Evolutionary conservation across 2,329 filamentous ascomycete species (phyloP).

Genomic region (Alternaria sp.): DNA sequence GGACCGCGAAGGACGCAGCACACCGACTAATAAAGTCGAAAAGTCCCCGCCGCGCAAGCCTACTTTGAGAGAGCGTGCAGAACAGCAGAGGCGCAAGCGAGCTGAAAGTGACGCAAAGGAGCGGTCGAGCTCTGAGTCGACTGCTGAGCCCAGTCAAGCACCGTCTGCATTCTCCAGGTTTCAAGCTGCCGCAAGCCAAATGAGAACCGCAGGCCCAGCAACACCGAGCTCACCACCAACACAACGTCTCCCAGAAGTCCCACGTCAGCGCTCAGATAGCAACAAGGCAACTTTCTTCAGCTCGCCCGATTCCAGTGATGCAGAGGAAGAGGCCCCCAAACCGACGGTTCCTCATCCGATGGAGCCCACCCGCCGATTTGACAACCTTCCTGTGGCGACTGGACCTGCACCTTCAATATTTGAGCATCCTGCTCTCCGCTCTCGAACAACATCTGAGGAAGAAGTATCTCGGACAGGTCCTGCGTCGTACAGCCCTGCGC

Average conservation of each 20-base stretch:
- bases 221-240: conserved; percentile 23
- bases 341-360: conserved; percentile 19
- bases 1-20: conserved; percentile 67
- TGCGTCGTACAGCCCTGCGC: conserved; percentile 17
- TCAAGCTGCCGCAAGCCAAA: conserved; percentile 56
- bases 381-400: conserved; percentile 46
- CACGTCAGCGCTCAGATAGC: conserved; percentile 19
- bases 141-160: conserved; percentile 41
- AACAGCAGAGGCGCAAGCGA: conserved; percentile 46
- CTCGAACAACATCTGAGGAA: conserved; percentile 38
- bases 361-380: conserved; percentile 41
- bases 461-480: conserved; percentile 19
- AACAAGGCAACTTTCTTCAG: conserved; percentile 41
- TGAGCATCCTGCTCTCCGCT: conserved; percentile 50
- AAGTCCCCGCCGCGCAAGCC: conserved; percentile 39
- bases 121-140: conserved; percentile 42
- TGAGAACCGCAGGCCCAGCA: conserved; percentile 47
- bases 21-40: conserved; percentile 22
- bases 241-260: conserved; percentile 16
- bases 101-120: conserved; percentile 33
- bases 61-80: conserved; percentile 46
- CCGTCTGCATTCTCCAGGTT: conserved; percentile 56
- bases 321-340: conserved; percentile 37
- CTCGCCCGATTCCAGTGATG: conserved; percentile 44
- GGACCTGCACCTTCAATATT: conserved; percentile 46